Percentiles rank a stretch among this genome's conserved stretches.
Evolutionary conservation across 2,329 filamentous ascomycete species (phyloP).

Genomic region (Exophiala dermatitidis): DNA sequence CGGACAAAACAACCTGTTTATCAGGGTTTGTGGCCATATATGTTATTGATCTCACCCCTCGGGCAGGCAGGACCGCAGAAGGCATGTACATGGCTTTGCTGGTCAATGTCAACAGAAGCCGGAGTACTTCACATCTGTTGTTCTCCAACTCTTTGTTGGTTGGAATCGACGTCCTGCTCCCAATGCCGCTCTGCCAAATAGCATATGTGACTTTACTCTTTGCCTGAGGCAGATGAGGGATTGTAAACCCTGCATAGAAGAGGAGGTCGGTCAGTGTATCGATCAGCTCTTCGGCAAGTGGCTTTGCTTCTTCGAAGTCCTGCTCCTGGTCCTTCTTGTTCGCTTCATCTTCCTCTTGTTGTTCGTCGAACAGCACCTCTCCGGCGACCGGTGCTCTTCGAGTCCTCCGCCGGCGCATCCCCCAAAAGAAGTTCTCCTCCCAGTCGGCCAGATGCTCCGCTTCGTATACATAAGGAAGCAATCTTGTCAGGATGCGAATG

Average conservation of each 20-base stretch:
- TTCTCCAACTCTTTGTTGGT: slow-evolving; percentile 89
- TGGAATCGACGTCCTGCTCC: slow-evolving; percentile 80
- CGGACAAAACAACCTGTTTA: slow-evolving; percentile 82
- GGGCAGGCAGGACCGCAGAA: slow-evolving; percentile 68
- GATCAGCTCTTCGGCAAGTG: slow-evolving; percentile 84
- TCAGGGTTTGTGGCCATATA: slow-evolving; percentile 83
- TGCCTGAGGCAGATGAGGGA: slow-evolving; percentile 63
- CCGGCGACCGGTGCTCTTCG: slow-evolving; percentile 58
- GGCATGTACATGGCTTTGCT: slow-evolving; percentile 93
- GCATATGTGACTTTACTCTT: slow-evolving; percentile 81
- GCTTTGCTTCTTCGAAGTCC: slow-evolving; percentile 74
- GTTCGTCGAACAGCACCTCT: slow-evolving; percentile 80
- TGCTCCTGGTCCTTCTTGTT: slow-evolving; percentile 41
- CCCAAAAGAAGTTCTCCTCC: slow-evolving; percentile 95
- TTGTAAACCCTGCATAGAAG: slow-evolving; percentile 85
- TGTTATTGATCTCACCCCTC: slow-evolving; percentile 75
- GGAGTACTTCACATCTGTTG: slow-evolving; percentile 83
- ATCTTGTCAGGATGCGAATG: slow-evolving; percentile 77
- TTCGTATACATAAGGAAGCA: slow-evolving; percentile 89
- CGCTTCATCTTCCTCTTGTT: slow-evolving; percentile 47
- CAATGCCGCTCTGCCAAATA: slow-evolving; percentile 97
- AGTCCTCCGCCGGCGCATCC: slow-evolving; percentile 62
- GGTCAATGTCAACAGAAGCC: slow-evolving; percentile 74
- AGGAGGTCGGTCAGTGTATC: slow-evolving; percentile 82
- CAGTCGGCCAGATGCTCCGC: slow-evolving; percentile 72